A percentile compares a stretch with the other conserved stretches of the same genome.
Conservation (phyloP, 495 filamentous ascomycete genomes). For the Neurospora tetraspora region DNA sequence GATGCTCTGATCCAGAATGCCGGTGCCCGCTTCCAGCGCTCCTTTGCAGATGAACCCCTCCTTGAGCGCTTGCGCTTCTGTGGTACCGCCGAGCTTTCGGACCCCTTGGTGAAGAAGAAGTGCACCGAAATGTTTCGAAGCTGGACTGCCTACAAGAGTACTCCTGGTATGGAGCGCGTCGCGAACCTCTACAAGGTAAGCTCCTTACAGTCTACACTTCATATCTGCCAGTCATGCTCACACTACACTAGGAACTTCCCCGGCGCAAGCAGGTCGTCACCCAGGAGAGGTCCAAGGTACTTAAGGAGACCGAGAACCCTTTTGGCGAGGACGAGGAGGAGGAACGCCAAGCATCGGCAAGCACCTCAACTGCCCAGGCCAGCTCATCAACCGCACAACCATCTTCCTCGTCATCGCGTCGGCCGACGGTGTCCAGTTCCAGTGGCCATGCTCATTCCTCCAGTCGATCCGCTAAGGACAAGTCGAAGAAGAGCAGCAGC, state of each 20-base stretch:
- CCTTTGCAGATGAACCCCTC: constrained; percentile 84
- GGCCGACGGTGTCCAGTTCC: constrained; percentile 11
- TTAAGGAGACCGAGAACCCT: constrained; percentile 62
- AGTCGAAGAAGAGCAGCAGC: constrained; percentile 40
- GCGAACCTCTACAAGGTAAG: constrained; percentile 63
- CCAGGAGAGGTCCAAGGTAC: constrained; percentile 68
- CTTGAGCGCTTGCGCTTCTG: constrained; percentile 86
- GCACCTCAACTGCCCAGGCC: constrained; percentile 2
- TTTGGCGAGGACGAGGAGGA: constrained; percentile 55
- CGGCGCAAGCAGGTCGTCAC: constrained; percentile 45
- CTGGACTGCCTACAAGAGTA: constrained; percentile 81
- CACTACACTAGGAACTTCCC: constrained; percentile 39
- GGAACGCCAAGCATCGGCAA: constrained; percentile 8
- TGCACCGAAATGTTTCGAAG: constrained; percentile 75
- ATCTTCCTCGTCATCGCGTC: constrained; percentile 19
- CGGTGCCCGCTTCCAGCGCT: constrained; percentile 75
- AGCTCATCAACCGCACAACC: neutral
- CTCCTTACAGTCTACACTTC: neutral
- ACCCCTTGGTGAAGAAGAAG: constrained; percentile 75
- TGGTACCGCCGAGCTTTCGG: constrained; percentile 74
- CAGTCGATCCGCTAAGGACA: constrained; percentile 29
- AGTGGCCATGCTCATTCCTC: constrained; percentile 17
- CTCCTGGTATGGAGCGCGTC: constrained; percentile 69
- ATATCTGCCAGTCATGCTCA: neutral
- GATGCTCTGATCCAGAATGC: constrained; percentile 94